These are phyloP conservation scores for Suillus sp. DNA, from an alignment of 768 basidiomycete genomes.

Conservation along the genomic window DNA sequence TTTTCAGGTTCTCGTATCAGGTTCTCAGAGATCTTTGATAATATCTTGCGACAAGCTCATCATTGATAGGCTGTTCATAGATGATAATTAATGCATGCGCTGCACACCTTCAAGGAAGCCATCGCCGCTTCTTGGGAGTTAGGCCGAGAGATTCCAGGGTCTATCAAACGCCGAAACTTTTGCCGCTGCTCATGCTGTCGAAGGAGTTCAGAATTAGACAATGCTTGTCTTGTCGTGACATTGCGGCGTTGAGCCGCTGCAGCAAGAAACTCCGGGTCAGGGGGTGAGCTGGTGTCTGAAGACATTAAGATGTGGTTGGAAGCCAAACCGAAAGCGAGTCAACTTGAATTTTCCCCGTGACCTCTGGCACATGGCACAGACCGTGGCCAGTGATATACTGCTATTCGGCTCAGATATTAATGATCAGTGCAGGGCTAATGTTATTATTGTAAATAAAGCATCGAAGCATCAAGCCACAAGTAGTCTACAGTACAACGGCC, in stretches of 20 bases:
- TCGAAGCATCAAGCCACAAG: not conserved
- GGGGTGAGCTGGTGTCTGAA: constrained; percentile 14
- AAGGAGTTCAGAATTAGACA: constrained; percentile 19
- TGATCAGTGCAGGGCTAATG: not conserved
- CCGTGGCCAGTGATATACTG: too few relatives aligned
- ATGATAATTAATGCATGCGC: constrained; percentile 14
- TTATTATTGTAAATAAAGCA: not conserved
- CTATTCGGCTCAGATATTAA: not conserved
- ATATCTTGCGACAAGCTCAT: constrained; percentile 45
- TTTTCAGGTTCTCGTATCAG: constrained; percentile 73
- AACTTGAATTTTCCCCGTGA: not conserved
- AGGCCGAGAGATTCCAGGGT: constrained; percentile 75
- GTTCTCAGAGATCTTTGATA: constrained; percentile 72
- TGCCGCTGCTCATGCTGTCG: constrained; percentile 69
- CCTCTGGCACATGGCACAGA: not conserved
- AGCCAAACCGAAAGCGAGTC: not conserved
- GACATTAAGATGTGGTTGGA: not conserved
- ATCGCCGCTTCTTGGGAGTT: constrained; percentile 64
- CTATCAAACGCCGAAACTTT: constrained; percentile 72
- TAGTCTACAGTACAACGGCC: too few relatives aligned
- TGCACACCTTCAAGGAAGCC: constrained; percentile 61
- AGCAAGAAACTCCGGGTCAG: constrained; percentile 28
- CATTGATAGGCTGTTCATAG: not conserved
- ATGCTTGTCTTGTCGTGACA: constrained; percentile 1
- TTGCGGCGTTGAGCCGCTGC: constrained; percentile 32